Base-by-base conservation (phyloP, 257 asterid genomes). In the Paulownia fortunei region DNA sequence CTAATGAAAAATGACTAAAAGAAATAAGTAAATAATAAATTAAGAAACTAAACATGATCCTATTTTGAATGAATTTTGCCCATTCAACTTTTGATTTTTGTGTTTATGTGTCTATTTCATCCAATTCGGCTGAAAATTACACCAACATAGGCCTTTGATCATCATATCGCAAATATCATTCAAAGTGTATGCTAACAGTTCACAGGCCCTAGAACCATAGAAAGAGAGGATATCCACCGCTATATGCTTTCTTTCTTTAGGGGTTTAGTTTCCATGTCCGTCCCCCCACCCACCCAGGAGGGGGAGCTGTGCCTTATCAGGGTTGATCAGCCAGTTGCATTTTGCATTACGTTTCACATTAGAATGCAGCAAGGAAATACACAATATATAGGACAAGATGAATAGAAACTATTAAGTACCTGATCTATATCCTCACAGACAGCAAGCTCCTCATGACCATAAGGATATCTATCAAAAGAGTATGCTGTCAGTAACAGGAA, bases 381-480 rank as follows among this genome's bases (percentile, higher is more conserved):
- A 37, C 19, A 74, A 60, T 34, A 62, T 39, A 54, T n/a, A n/a
- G n/a, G n/a, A n/a, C n/a, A n/a, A n/a, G n/a, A 64, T 16, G 73
- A 61, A 39, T 9, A 32, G 19, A 68, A 72, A 79, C 55, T 41
- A 44, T 24, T 18, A 68, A 36, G 26, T 81, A 92, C 98, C 97
- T 92, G 98, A 83, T 93, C 98, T 23, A 90, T 85, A 75, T 93
- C 97, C 84, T 93, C 98, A 75, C 94, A 92, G 52, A 88, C 69
- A 39, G 98, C 93, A 78, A 93, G 98, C 84, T 93, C 98, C 89
- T 92, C 96, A 39, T 93, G 98, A 49, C 98, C 98, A 79, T 93
- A 92, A 7, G 98, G 98, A 76, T 90, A 89, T 49, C 97, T 93
- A 80, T 61, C 73, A 41, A 76, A 76, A 39, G 80, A 15, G 10